phyloP scores from a whole-genome alignment of 1,284 basidiomycete genomes.

The Rhodotorula sp. region DNA sequence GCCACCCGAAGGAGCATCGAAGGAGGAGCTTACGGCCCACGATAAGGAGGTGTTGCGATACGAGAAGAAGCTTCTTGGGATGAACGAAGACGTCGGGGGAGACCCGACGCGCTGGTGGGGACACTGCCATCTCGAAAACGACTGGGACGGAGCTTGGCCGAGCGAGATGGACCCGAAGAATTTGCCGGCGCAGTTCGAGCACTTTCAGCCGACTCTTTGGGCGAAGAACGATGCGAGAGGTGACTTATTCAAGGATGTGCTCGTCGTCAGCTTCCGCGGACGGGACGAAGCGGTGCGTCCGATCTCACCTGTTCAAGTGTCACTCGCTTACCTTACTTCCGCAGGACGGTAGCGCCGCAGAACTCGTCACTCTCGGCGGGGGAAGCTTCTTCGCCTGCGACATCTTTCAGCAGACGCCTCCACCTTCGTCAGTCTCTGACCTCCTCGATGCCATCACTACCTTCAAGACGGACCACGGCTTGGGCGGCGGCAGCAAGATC shows the following conservation, averaged over 20 bases:
- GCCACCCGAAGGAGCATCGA: background rate
- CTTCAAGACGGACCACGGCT: conserved; percentile 1
- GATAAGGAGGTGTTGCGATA: conserved; percentile 3
- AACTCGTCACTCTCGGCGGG: conserved; percentile 4
- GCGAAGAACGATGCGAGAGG: background rate
- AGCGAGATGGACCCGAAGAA: background rate
- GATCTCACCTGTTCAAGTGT: no score
- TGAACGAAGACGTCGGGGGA: conserved; percentile 22
- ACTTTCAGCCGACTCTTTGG: conserved; percentile 1
- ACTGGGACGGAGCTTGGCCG: conserved; percentile 16
- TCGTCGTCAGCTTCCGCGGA: conserved; percentile 18
- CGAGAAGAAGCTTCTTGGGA: conserved; percentile 15
- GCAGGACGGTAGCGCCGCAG: conserved; percentile 4
- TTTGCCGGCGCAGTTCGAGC: background rate
- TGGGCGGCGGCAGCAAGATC: background rate
- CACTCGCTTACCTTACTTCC: no score
- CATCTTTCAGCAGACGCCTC: background rate
- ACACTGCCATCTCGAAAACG: conserved; percentile 23
- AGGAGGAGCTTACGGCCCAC: conserved; percentile 7
- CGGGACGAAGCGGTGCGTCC: background rate
- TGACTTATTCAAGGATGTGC: conserved; percentile 13
- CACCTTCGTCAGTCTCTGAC: background rate
- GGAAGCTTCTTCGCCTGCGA: conserved; percentile 10
- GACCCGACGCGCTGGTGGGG: conserved; percentile 18
- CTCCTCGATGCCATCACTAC: conserved; percentile 12